These are phyloP conservation scores for Theobroma grandiflorum DNA, from an alignment of 441 rosid genomes.

Conservation along the genomic window DNA sequence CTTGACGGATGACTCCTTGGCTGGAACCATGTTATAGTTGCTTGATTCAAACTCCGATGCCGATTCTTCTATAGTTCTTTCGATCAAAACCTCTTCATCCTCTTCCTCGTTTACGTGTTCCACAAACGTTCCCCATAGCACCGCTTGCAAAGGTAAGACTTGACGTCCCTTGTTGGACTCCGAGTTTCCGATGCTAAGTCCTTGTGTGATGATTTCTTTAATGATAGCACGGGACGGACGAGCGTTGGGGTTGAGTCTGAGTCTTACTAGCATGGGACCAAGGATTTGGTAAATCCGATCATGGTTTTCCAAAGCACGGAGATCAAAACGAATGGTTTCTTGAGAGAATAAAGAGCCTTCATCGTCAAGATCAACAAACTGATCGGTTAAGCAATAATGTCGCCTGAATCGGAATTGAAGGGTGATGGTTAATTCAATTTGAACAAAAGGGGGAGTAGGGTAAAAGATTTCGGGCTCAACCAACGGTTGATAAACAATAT, in stretches of 20 bases:
- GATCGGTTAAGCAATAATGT: not conserved
- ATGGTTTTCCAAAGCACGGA: not conserved
- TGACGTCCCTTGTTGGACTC: not conserved
- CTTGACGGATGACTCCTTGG: not conserved
- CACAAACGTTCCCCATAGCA: not conserved
- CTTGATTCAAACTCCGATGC: not conserved
- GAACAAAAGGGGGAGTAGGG: not conserved
- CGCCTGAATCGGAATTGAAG: accelerated
- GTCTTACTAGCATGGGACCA: not conserved
- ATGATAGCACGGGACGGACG: not conserved
- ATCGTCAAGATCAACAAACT: too few species aligned
- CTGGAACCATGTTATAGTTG: not conserved
- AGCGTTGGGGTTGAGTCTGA: not conserved
- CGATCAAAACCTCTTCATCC: too few species aligned
- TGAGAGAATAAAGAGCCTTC: not conserved
- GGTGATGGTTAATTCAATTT: not conserved
- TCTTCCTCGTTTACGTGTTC: too few species aligned
- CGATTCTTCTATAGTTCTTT: not conserved
- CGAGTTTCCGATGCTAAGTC: not conserved
- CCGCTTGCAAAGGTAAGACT: not conserved
- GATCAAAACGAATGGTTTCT: not conserved
- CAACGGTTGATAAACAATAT: not conserved
- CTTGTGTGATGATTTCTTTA: not conserved
- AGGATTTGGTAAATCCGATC: not conserved
- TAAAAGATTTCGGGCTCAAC: not conserved